Percentiles rank a stretch among this genome's conserved stretches.
Evolutionary conservation across 192 early-diverging fungal species (phyloP).

Genomic region (Linnemannia hyalina): DNA sequence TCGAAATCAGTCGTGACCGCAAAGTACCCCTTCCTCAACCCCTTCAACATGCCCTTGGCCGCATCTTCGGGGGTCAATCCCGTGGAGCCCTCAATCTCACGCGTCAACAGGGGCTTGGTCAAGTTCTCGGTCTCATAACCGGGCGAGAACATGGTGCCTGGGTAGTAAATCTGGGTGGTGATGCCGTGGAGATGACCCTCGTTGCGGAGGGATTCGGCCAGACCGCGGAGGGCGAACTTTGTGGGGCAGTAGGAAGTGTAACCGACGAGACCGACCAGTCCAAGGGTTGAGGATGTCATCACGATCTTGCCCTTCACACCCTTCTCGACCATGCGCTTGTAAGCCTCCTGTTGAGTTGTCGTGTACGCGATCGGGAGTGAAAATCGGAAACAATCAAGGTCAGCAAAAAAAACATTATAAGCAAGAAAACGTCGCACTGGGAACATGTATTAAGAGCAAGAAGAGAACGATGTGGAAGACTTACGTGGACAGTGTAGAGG

Average conservation of each 20-base stretch:
- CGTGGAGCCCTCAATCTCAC: slow-evolving; percentile 75
- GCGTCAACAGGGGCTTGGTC: slow-evolving; percentile 79
- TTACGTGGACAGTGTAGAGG: slow-evolving; percentile 74
- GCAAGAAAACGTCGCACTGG: background rate
- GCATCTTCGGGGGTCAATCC: slow-evolving; percentile 73
- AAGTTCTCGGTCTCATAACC: slow-evolving; percentile 80
- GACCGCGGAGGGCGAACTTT: slow-evolving; percentile 81
- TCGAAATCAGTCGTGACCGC: slow-evolving; percentile 51
- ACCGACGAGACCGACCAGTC: slow-evolving; percentile 77
- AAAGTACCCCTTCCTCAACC: slow-evolving; percentile 46
- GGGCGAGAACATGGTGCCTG: slow-evolving; percentile 77
- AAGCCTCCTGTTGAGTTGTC: slow-evolving; percentile 60
- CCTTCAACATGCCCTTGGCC: slow-evolving; percentile 64
- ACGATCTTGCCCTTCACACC: slow-evolving; percentile 74
- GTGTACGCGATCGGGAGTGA: no score
- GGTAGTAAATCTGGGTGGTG: slow-evolving; percentile 77
- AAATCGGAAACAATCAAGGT: background rate
- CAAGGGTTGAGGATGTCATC: slow-evolving; percentile 76
- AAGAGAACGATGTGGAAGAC: slow-evolving; percentile 11
- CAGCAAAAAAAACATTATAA: background rate
- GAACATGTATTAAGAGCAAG: background rate
- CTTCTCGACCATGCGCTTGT: slow-evolving; percentile 70
- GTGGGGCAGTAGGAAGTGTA: slow-evolving; percentile 75
- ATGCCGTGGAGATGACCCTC: slow-evolving; percentile 76
- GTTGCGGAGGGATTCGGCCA: slow-evolving; percentile 76